Evolutionary conservation across 192 early-diverging fungal genomes (phyloP), one percentile per base, ranked within the genome.

Genomic region (Coemansia sp.): DNA sequence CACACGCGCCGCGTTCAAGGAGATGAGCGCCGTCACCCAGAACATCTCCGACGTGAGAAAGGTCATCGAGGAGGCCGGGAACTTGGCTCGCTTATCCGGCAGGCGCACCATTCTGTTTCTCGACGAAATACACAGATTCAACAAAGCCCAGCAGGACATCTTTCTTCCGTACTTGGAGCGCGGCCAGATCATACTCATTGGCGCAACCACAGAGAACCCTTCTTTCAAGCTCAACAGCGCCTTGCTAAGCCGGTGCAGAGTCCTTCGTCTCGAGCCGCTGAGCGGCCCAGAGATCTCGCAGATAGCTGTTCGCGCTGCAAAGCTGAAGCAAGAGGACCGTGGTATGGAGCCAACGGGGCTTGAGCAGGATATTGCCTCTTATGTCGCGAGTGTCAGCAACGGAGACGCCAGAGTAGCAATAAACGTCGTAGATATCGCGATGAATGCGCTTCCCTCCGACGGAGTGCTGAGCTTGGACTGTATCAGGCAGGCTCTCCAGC

Each of bases 91-190:
- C 15, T 75, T 91, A 25, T 83, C 85, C 0, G 83, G 85, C 4
- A 85, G 79, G 61, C 80, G 85, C 22, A 87, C 90, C 0, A 88
- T 95, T 50, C 64, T 95, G 14, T 94, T 95, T 75, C 57, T 95
- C 25, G 94, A 95, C 73, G 94, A 93, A 59, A 91, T 95, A 23
- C 94, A 95, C 76, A 84, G 94, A 20, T 95, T 95, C 70, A 94
- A 87, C 22, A 93, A 93, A 71, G 83, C 87, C 11, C 94, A 95
- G 67, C 94, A 95, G 60, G 94, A 95, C 63, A 69, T 93, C 4
- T 91, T 95, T 59, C 73, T 95, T 29, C 91, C 90, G 0, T 79
- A 82, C 68, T 81, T 95, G 9, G 94, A 95, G 78, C 83, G 85
- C 29, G 91, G 91, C 19, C 83, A 85, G 22, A 81, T 92, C 32